Conservation (phyloP, 352 stramenopile genomes). For the Pythium brachiatum region DNA sequence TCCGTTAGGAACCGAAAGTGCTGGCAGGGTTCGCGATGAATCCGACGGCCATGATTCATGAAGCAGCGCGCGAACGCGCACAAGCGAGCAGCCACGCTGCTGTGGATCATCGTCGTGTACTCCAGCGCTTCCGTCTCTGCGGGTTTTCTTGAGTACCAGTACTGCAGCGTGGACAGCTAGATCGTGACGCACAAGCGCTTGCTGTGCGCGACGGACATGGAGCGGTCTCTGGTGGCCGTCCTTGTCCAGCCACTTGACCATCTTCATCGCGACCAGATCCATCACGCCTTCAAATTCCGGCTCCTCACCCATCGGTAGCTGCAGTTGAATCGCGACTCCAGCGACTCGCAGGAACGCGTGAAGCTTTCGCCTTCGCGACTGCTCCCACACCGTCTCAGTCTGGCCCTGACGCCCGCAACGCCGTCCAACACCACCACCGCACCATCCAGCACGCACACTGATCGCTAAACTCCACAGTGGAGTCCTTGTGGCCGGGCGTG, state of each 20-base stretch:
- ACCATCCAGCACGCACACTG: slow-evolving; percentile 96
- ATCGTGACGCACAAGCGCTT: too few relatives aligned
- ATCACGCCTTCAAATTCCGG: slow-evolving; percentile 61
- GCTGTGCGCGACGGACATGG: too few relatives aligned
- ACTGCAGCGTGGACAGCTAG: too few relatives aligned
- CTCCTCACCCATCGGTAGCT: slow-evolving; percentile 66
- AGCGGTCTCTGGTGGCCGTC: slow-evolving; percentile 38
- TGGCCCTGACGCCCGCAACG: slow-evolving; percentile 94
- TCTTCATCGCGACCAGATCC: slow-evolving; percentile 66
- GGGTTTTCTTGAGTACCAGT: too few relatives aligned
- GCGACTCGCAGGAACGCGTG: slow-evolving; percentile 77
- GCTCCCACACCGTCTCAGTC: slow-evolving; percentile 85
- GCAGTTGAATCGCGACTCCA: slow-evolving; percentile 60
- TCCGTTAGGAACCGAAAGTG: too few relatives aligned
- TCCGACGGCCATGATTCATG: too few relatives aligned
- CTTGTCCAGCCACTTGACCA: slow-evolving; percentile 62
- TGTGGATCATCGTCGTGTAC: too few relatives aligned
- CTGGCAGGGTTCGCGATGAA: too few relatives aligned
- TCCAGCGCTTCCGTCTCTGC: too few relatives aligned
- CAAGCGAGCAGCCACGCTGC: too few relatives aligned
- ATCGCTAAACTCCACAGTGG: slow-evolving; percentile 98
- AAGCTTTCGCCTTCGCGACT: slow-evolving; percentile 93
- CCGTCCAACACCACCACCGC: slow-evolving; percentile 96
- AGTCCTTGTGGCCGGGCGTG: slow-evolving; percentile 97
- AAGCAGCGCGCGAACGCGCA: too few relatives aligned